Conservation (phyloP, 1,284 basidiomycete genomes). For the Ustilago bromivora region DNA sequence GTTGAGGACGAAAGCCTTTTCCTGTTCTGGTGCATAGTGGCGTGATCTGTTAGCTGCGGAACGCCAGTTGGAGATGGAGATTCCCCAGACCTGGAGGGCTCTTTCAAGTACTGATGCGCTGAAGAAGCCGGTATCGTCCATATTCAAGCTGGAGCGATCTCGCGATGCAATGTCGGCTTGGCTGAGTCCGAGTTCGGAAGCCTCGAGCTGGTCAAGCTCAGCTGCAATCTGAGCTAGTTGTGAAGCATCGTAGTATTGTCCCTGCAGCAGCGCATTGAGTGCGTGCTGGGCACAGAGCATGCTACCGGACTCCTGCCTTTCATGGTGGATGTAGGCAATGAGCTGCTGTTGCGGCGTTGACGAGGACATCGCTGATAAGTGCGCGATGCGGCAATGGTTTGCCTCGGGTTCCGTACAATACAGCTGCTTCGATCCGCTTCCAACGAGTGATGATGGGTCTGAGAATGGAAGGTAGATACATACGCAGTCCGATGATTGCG, state of each 20-base stretch:
- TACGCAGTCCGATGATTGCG: conserved; percentile 12
- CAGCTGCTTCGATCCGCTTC: background rate
- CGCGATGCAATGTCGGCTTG: conserved; percentile 39
- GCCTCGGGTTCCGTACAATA: background rate
- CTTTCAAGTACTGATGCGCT: conserved; percentile 62
- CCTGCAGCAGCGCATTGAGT: conserved; percentile 65
- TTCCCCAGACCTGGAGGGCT: conserved; percentile 58
- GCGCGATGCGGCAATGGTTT: background rate
- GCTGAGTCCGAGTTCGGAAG: conserved; percentile 50
- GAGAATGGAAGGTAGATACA: background rate
- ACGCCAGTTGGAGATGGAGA: conserved; percentile 45
- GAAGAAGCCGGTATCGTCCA: conserved; percentile 68
- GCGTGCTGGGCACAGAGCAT: conserved; percentile 69
- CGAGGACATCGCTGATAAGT: conserved; percentile 24
- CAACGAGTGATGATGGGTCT: background rate
- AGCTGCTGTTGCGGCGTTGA: conserved; percentile 55
- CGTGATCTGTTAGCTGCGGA: conserved; percentile 45
- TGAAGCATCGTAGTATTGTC: conserved; percentile 63
- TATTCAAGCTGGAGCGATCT: conserved; percentile 51
- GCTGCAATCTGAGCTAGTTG: conserved; percentile 62
- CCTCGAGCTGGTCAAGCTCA: conserved; percentile 55
- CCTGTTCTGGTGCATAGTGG: conserved; percentile 55
- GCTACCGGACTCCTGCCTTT: conserved; percentile 63
- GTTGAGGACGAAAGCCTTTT: conserved; percentile 67
- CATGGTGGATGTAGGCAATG: conserved; percentile 58